phyloP scores from a whole-genome alignment of 1,284 basidiomycete genomes.

The Moesziomyces parantarcticus region DNA sequence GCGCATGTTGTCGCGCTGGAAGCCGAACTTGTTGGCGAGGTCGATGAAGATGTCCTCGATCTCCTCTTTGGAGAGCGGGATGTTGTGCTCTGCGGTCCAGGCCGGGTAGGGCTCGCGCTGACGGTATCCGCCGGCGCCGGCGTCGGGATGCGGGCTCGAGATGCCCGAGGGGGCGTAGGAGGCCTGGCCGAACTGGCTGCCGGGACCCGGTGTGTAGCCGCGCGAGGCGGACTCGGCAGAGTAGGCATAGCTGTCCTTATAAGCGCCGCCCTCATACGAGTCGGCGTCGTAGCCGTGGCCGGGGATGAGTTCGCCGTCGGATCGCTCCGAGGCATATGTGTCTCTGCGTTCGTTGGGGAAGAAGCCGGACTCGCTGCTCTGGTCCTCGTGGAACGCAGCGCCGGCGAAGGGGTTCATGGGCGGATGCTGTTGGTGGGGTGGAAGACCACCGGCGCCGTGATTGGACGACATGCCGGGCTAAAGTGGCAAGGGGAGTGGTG shows the following conservation, averaged over 20 bases:
- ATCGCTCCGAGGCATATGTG: constrained; percentile 60
- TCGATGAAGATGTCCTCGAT: constrained; percentile 99
- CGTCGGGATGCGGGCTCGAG: constrained; percentile 54
- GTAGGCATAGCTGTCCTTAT: constrained; percentile 56
- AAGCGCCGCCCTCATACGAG: constrained; percentile 59
- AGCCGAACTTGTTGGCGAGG: constrained; percentile 98
- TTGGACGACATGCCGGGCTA: constrained; percentile 43
- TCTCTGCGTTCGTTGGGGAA: constrained; percentile 59
- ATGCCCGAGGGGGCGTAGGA: constrained; percentile 61
- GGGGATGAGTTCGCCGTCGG: constrained; percentile 60
- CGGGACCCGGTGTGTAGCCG: constrained; percentile 50
- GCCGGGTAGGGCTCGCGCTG: constrained; percentile 84
- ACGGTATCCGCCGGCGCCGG: constrained; percentile 53
- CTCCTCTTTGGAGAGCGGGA: constrained; percentile 96
- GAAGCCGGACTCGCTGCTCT: constrained; percentile 55
- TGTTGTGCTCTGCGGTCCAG: constrained; percentile 90
- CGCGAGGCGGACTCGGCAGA: constrained; percentile 51
- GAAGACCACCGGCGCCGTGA: constrained; percentile 40
- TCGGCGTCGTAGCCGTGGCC: constrained; percentile 59
- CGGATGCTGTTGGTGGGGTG: constrained; percentile 43
- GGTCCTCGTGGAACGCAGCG: constrained; percentile 55
- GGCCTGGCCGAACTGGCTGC: constrained; percentile 46
- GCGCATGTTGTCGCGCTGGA: constrained; percentile 81
- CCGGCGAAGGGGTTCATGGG: constrained; percentile 56
- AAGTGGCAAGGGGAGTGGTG: constrained; percentile 4